Evolutionary conservation across 768 basidiomycete genomes (phyloP), one percentile per base, ranked within the genome.

Genomic region (Lactifluus subvellereus): DNA sequence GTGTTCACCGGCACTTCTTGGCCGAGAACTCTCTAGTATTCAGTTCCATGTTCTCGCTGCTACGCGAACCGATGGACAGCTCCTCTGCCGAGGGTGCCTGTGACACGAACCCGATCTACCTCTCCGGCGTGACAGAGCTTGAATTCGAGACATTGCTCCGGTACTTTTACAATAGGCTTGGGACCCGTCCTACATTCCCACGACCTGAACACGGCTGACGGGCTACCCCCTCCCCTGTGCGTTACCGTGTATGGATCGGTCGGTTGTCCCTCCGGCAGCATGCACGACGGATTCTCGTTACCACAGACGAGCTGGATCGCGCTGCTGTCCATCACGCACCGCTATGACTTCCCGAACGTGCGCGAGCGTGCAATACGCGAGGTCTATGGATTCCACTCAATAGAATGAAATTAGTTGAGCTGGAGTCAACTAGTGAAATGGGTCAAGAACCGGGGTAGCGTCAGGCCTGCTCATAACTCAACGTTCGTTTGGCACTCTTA

Each of bases 61-160:
- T 53, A 16, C 38, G 20, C 6, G 33, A 14, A 20, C 20, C 30
- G 2, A 40, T 32, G 16, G 27, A 4, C 2, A 11, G 30, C 20
- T 11, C 57, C 20, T 6, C n/a, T 8, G 27, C 16, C 22, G 65
- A 66, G 43, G 59, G 66, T 4, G 40, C 49, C 11, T 60, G 47
- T n/a, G 58, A 66, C 38, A 35, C 20, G 9, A 56, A 59, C 32
- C 66, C 66, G n/a, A 65, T 65, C 55, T 9, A 38, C 55, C 57
- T 66, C 2, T 20, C 59, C 22, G 54, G 37, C 22, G 54, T 65
- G 30, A 66, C 62, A 13, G 51, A 47, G 22, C 42, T 60, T 22
- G 66, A 66, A 33, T 66, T 66, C 22, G 56, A 60, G 50, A 60
- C 66, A 13, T 45, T 66, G 11, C 42, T 65, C 30, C 51, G 54